Conservation (phyloP, 2,329 filamentous ascomycete genomes). For the Aureobasidium leucospermi region DNA sequence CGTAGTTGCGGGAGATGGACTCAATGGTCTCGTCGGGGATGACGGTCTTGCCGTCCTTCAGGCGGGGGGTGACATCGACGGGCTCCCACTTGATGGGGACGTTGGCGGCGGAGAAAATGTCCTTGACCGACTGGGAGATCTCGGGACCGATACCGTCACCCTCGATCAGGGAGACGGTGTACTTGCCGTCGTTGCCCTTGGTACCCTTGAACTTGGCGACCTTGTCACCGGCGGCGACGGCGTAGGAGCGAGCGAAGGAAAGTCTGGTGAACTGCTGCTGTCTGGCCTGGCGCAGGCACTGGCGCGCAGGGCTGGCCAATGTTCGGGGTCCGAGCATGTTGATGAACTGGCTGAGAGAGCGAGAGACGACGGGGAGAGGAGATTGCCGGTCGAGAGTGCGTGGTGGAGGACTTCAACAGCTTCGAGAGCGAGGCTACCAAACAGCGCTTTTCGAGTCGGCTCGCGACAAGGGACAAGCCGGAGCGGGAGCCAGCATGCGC, state of each 20-base stretch:
- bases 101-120: slow-evolving; percentile 93
- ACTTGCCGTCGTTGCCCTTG: slow-evolving; percentile 88
- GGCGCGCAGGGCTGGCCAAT: slow-evolving; percentile 67
- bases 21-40: slow-evolving; percentile 90
- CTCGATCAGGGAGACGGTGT: slow-evolving; percentile 93
- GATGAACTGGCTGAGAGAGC: slow-evolving; percentile 23
- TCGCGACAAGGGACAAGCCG: too few relatives aligned
- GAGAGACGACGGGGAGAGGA: slow-evolving; percentile 5
- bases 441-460: too few relatives aligned
- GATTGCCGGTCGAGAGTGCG: not conserved
- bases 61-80: slow-evolving; percentile 85
- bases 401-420: not conserved
- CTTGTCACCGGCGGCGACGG: slow-evolving; percentile 53
- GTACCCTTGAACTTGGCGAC: slow-evolving; percentile 91
- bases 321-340: slow-evolving; percentile 79
- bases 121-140: slow-evolving; percentile 96
- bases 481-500: too few relatives aligned
- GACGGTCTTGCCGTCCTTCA: slow-evolving; percentile 92
- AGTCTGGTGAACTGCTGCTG: slow-evolving; percentile 37
- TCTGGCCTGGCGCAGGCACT: slow-evolving; percentile 64
- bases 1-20: slow-evolving; percentile 91
- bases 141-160: slow-evolving; percentile 98
- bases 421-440: not conserved
- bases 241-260: slow-evolving; percentile 16
- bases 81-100: slow-evolving; percentile 96